Percentiles rank a stretch among this genome's conserved stretches.
phyloP scores from a whole-genome alignment of 192 early-diverging fungal species.

The Dispira parvispora region DNA sequence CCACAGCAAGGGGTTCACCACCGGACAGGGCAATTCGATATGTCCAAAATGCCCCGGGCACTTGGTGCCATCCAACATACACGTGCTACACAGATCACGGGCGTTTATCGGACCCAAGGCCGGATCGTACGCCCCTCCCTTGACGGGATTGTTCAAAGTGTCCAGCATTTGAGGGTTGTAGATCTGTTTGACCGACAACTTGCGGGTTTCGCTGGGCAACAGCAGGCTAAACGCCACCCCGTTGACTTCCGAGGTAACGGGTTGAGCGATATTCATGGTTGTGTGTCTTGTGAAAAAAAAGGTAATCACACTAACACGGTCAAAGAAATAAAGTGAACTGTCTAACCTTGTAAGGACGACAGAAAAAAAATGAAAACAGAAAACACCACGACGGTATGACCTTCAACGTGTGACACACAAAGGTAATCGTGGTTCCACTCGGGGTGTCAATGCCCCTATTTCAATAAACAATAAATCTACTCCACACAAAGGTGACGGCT shows the following conservation, averaged over 20 bases:
- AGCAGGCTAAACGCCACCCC: conserved; percentile 90
- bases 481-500: no score
- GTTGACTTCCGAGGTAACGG: conserved; percentile 60
- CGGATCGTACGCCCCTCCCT: conserved; percentile 85
- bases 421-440: no score
- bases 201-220: conserved; percentile 65
- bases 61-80: conserved; percentile 55
- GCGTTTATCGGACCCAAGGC: conserved; percentile 85
- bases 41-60: conserved; percentile 97
- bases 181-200: conserved; percentile 90
- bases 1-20: conserved; percentile 91
- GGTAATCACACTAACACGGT: no score
- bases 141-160: conserved; percentile 71
- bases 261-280: conserved; percentile 69
- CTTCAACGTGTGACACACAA: no score
- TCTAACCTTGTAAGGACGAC: no score
- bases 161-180: conserved; percentile 78
- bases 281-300: no score
- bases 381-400: no score
- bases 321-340: no score
- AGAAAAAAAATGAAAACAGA: no score
- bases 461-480: no score
- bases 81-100: conserved; percentile 66
- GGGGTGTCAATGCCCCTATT: no score
- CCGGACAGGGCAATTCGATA: conserved; percentile 76